These are phyloP conservation scores for Citrus reticulata DNA, from an alignment of 345 rosid species.

Conservation along the genomic window DNA sequence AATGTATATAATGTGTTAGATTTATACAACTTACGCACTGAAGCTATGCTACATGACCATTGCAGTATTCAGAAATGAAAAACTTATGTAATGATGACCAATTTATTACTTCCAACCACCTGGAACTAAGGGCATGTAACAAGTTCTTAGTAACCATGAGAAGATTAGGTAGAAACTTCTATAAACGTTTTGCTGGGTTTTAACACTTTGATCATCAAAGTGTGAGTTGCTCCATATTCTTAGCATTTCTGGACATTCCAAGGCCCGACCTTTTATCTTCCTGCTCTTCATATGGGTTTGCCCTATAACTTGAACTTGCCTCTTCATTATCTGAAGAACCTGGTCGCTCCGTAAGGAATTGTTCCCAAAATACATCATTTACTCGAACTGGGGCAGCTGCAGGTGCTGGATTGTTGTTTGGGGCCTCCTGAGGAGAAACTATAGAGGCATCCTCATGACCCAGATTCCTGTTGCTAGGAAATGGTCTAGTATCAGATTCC, in stretches of 20 bases:
- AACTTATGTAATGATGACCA: not conserved
- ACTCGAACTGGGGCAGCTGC: slow-evolving; percentile 56
- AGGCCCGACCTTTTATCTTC: slow-evolving; percentile 48
- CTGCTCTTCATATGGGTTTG: slow-evolving; percentile 52
- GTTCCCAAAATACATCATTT: slow-evolving; percentile 96
- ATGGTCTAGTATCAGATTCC: slow-evolving; percentile 29
- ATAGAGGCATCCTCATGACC: slow-evolving; percentile 17
- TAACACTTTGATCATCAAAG: slow-evolving; percentile 36
- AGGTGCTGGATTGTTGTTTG: slow-evolving; percentile 40
- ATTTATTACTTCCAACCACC: not conserved
- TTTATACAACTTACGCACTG: not conserved
- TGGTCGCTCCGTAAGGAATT: slow-evolving; percentile 88
- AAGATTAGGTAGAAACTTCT: slow-evolving; percentile 8
- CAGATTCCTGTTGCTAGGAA: slow-evolving; percentile 22
- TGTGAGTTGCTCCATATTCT: slow-evolving; percentile 62
- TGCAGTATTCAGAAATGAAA: too few relatives aligned
- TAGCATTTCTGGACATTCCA: slow-evolving; percentile 40
- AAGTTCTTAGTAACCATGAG: slow-evolving; percentile 4
- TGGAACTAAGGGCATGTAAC: not conserved
- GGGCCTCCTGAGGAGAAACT: slow-evolving; percentile 34
- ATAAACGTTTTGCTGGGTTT: slow-evolving; percentile 10
- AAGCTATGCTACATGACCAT: not conserved
- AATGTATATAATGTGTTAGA: not conserved
- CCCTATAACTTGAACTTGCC: slow-evolving; percentile 71
- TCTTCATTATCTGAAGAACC: slow-evolving; percentile 83